phyloP scores from a whole-genome alignment of 768 basidiomycete species.

The Boletus reticuloceps region DNA sequence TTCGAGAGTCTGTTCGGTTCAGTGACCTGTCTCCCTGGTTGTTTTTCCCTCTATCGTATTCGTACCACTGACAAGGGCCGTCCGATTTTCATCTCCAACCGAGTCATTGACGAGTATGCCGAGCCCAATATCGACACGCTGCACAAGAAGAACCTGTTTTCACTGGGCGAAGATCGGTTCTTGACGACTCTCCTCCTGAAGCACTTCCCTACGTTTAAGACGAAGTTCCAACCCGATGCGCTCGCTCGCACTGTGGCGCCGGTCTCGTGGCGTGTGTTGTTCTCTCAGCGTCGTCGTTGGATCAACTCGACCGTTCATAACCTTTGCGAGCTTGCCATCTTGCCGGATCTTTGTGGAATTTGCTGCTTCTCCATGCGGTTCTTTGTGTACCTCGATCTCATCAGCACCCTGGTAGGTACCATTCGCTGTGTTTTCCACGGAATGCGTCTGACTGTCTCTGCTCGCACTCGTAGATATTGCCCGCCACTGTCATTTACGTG shows the following conservation, averaged over 20 bases:
- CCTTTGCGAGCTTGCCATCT: conserved; percentile 58
- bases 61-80: conserved; percentile 72
- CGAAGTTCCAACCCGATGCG: conserved; percentile 67
- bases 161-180: conserved; percentile 71
- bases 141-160: conserved; percentile 70
- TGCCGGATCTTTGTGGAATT: conserved; percentile 64
- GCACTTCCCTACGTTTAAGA: conserved; percentile 67
- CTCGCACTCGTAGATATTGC: conserved; percentile 42
- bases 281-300: conserved; percentile 71
- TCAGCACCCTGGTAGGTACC: conserved; percentile 53
- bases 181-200: conserved; percentile 67
- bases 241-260: conserved; percentile 62
- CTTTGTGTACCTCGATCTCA: conserved; percentile 65
- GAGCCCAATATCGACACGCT: conserved; percentile 65
- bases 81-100: conserved; percentile 69
- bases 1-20: conserved; percentile 70
- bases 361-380: conserved; percentile 76
- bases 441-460: conserved; percentile 5
- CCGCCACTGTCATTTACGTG: conserved; percentile 62
- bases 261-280: conserved; percentile 56
- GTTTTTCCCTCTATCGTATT: conserved; percentile 69
- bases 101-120: conserved; percentile 67
- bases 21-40: conserved; percentile 71
- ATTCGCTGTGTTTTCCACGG: background rate
- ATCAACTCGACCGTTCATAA: conserved; percentile 75